A percentile compares a stretch with the other conserved stretches of the same genome.
Conservation (phyloP, 225 moss, liverwort and hornwort genomes). For the Marchantia polymorpha region DNA sequence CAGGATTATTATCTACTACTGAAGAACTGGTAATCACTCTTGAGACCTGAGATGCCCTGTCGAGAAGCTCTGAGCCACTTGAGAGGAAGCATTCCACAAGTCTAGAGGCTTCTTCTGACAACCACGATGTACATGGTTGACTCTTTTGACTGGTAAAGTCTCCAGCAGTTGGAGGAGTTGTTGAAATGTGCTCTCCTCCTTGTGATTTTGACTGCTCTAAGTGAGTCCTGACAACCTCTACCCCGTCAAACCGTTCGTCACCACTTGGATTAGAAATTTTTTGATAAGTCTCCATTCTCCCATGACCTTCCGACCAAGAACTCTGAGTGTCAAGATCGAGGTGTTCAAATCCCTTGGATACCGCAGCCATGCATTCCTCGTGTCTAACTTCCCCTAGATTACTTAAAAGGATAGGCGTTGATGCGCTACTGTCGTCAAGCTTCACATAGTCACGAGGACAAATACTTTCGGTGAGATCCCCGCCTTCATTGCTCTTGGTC, state of each 20-base stretch:
- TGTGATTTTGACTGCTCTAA: not conserved
- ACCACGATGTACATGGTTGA: not conserved
- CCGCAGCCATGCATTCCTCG: not conserved
- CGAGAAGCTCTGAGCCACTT: constrained; percentile 6
- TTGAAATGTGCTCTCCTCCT: not conserved
- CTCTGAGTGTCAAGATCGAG: not conserved
- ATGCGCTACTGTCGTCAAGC: not conserved
- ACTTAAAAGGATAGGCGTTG: not conserved
- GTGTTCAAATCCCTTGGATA: not conserved
- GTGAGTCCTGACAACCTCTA: not conserved
- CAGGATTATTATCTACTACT: not conserved
- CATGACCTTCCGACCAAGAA: not conserved
- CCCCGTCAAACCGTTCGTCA: not conserved
- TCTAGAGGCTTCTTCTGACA: not conserved
- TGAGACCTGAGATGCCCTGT: constrained; percentile 4
- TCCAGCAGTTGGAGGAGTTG: not conserved
- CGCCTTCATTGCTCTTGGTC: not conserved
- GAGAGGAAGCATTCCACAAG: constrained; percentile 4
- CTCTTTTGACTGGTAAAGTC: not conserved
- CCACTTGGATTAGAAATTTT: no score
- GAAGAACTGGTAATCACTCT: not conserved
- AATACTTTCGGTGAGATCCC: not conserved
- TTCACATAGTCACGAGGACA: not conserved
- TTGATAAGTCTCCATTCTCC: not conserved
- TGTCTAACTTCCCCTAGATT: no score